These are phyloP conservation scores for Cryomyces antarcticus DNA, from an alignment of 495 filamentous ascomycete species.

Conservation along the genomic window DNA sequence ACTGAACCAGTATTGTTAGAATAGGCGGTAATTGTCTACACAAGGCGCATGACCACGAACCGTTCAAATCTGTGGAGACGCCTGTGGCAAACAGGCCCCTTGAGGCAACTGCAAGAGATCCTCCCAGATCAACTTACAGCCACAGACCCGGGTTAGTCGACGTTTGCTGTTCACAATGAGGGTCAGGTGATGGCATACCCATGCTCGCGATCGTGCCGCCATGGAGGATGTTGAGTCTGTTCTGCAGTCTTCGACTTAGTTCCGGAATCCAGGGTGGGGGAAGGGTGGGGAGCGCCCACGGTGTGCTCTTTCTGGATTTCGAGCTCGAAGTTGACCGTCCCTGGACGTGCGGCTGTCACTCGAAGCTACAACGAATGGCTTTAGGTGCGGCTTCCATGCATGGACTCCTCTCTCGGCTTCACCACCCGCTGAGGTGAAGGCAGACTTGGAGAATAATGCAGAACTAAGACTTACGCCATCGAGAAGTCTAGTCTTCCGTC, in stretches of 20 bases:
- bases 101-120: constrained; percentile 83
- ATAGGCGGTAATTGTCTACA: background rate
- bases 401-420: background rate
- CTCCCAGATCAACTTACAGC: constrained; percentile 61
- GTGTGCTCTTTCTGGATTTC: constrained; percentile 77
- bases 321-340: constrained; percentile 71
- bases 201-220: constrained; percentile 90
- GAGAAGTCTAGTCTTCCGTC: constrained; percentile 11
- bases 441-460: background rate
- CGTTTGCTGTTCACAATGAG: background rate
- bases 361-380: constrained; percentile 33
- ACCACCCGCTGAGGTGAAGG: background rate
- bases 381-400: background rate
- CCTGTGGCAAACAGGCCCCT: constrained; percentile 73
- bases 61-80: constrained; percentile 81
- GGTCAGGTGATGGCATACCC: constrained; percentile 23
- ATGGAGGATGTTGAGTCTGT: constrained; percentile 76
- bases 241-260: constrained; percentile 26
- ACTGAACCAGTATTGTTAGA: constrained; percentile 29
- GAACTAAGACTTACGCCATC: constrained; percentile 10
- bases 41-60: constrained; percentile 21
- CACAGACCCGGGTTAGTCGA: background rate
- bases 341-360: constrained; percentile 54
- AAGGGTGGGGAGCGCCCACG: constrained; percentile 21
- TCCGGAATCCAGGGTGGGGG: background rate